A percentile compares a stretch with the other conserved stretches of the same genome.
phyloP scores from a whole-genome alignment of 2,329 filamentous ascomycete species.

The Xenosphaeropsis pyriputrescens region DNA sequence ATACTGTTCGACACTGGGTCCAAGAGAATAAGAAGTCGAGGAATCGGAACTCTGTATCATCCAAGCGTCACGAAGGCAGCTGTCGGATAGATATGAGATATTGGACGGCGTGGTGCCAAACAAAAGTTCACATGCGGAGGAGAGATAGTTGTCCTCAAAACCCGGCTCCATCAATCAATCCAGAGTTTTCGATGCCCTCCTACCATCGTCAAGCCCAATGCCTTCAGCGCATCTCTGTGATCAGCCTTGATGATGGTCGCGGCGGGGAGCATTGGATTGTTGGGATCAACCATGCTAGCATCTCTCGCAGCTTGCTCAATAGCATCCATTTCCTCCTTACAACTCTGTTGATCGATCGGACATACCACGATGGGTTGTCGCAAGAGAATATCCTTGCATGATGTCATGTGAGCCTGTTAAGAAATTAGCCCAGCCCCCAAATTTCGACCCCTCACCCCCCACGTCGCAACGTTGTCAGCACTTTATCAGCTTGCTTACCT shows the following conservation, averaged over 20 bases:
- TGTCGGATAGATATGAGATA: too few relatives aligned
- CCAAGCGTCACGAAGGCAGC: too few relatives aligned
- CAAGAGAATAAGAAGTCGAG: too few relatives aligned
- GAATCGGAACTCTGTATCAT: too few relatives aligned
- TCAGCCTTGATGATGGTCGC: constrained; percentile 66
- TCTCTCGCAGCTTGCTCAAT: constrained; percentile 95
- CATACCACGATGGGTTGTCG: constrained; percentile 2
- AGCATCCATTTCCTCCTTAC: constrained; percentile 97
- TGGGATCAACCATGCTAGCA: constrained; percentile 72
- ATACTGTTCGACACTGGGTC: too few relatives aligned
- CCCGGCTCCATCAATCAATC: constrained; percentile 32
- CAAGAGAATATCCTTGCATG: constrained; percentile 15
- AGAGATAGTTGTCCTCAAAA: too few relatives aligned
- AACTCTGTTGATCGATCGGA: constrained; percentile 85
- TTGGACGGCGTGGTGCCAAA: too few relatives aligned
- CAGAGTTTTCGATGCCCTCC: constrained; percentile 50
- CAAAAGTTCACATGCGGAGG: too few relatives aligned
- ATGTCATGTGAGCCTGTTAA: constrained; percentile 68
- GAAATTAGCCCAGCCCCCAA: background rate
- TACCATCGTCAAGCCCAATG: constrained; percentile 48
- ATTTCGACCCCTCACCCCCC: constrained; percentile 4
- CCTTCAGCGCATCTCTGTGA: constrained; percentile 49
- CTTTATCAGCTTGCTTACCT: constrained; percentile 40
- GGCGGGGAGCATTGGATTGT: constrained; percentile 86
- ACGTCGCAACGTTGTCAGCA: background rate